These are phyloP conservation scores for Zostera marina DNA, from an alignment of 116 monocot genomes.

Conservation along the genomic window DNA sequence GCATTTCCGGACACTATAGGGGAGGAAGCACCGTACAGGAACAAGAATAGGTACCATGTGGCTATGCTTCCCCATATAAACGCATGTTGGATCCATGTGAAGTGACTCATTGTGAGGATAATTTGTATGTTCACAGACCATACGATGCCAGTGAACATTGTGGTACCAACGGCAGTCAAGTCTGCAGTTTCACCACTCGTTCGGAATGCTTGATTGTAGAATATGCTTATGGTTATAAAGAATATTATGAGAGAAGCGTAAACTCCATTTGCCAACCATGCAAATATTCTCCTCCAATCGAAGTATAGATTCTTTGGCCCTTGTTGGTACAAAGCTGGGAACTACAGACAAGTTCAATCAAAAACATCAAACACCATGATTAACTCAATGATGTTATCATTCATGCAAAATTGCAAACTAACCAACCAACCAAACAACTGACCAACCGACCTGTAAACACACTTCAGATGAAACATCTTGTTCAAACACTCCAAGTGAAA, in stretches of 20 bases:
- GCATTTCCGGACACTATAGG: conserved; percentile 33
- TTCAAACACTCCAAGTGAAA: conserved; percentile 65
- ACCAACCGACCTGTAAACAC: conserved; percentile 39
- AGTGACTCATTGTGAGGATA: conserved; percentile 58
- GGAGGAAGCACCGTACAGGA: conserved; percentile 33
- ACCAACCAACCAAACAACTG: too few relatives aligned
- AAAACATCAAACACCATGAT: neutral
- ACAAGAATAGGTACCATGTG: conserved; percentile 59
- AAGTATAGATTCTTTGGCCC: conserved; percentile 64
- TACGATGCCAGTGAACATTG: conserved; percentile 81
- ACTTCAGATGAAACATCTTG: conserved; percentile 73
- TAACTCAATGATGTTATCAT: too few relatives aligned
- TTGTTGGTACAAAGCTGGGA: conserved; percentile 69
- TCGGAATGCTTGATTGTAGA: conserved; percentile 46
- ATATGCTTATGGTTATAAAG: conserved; percentile 38
- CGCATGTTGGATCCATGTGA: conserved; percentile 69
- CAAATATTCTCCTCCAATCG: conserved; percentile 52
- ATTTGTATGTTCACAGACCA: conserved; percentile 70
- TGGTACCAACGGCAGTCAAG: conserved; percentile 52
- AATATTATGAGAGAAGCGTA: conserved; percentile 39
- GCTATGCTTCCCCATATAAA: conserved; percentile 67
- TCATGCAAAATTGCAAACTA: neutral
- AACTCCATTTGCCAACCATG: conserved; percentile 59
- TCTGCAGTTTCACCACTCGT: conserved; percentile 32
- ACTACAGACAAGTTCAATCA: conserved; percentile 18